Percentiles rank a stretch among this genome's conserved stretches.
Conservation (phyloP, 78 protist genomes). For the Creolimax fragrantissima region DNA sequence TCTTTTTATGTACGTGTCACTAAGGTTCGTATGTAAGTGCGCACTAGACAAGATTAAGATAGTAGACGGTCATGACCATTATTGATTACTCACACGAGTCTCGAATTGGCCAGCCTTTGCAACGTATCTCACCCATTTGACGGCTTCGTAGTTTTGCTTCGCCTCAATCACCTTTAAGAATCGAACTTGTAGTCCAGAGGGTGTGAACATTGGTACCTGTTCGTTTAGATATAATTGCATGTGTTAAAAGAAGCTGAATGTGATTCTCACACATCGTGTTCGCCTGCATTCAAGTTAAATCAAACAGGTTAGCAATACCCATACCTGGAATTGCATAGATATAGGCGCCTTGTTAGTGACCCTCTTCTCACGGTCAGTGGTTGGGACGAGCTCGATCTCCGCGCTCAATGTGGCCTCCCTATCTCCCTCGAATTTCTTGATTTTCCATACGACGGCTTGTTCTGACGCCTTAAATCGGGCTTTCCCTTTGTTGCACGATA, state of each 20-base stretch:
- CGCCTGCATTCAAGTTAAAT: too few species aligned
- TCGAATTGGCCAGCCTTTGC: constrained; percentile 87
- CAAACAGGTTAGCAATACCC: too few species aligned
- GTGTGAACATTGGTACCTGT: constrained; percentile 92
- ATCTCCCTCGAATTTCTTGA: constrained; percentile 29
- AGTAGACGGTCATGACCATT: too few species aligned
- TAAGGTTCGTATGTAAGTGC: too few species aligned
- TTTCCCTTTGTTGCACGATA: constrained; percentile 64
- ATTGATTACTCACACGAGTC: constrained; percentile 55
- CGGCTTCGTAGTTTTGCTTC: constrained; percentile 48
- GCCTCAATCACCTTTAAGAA: constrained; percentile 72
- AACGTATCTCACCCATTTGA: constrained; percentile 95
- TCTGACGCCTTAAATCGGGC: constrained; percentile 84
- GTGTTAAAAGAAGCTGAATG: too few species aligned
- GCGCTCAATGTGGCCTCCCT: constrained; percentile 42
- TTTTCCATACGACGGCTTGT: constrained; percentile 76
- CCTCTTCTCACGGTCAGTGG: constrained; percentile 70
- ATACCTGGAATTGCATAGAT: constrained; percentile 81
- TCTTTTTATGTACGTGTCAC: too few species aligned
- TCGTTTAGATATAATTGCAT: not conserved
- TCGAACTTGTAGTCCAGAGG: constrained; percentile 90
- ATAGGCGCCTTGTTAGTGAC: constrained; percentile 77
- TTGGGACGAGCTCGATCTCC: constrained; percentile 69
- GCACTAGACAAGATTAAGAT: too few species aligned
- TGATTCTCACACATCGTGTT: too few species aligned